phyloP scores from a whole-genome alignment of 164 flowering plant species.

The Magnolia officinalis region DNA sequence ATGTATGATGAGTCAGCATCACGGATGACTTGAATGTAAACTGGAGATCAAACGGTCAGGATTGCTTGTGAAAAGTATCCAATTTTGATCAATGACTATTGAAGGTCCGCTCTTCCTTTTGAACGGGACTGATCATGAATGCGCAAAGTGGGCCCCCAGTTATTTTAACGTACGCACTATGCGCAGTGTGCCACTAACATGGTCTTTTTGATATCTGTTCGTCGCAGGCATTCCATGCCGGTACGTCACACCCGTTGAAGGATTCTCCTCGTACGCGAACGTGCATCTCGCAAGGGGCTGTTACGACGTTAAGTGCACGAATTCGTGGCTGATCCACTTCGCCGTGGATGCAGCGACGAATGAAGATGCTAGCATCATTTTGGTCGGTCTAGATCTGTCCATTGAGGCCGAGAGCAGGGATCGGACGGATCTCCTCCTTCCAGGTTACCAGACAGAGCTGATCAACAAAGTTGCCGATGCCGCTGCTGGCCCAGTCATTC shows the following conservation, averaged over 20 bases:
- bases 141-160: too few relatives aligned
- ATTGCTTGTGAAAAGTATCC: too few relatives aligned
- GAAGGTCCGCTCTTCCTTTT: too few relatives aligned
- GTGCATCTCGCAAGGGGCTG: conserved; percentile 13
- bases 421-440: conserved; percentile 49
- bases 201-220: too few relatives aligned
- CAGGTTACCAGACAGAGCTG: conserved; percentile 68
- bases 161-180: too few relatives aligned
- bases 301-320: conserved; percentile 35
- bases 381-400: conserved; percentile 66
- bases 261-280: background rate
- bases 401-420: conserved; percentile 62
- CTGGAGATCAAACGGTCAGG: too few relatives aligned
- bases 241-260: background rate
- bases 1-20: too few relatives aligned
- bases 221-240: conserved; percentile 23
- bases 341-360: conserved; percentile 51
- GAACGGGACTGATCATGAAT: too few relatives aligned
- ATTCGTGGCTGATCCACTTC: conserved; percentile 26
- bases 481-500: conserved; percentile 54
- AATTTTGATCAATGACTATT: too few relatives aligned
- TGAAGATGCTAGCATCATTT: conserved; percentile 58
- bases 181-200: conserved; percentile 47
- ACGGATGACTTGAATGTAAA: too few relatives aligned
- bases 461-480: conserved; percentile 52